Percentiles rank a stretch among this genome's conserved stretches.
These are phyloP conservation scores for Microcyclospora tardicrescens DNA, from an alignment of 2,329 filamentous ascomycete genomes.

Conservation along the genomic window DNA sequence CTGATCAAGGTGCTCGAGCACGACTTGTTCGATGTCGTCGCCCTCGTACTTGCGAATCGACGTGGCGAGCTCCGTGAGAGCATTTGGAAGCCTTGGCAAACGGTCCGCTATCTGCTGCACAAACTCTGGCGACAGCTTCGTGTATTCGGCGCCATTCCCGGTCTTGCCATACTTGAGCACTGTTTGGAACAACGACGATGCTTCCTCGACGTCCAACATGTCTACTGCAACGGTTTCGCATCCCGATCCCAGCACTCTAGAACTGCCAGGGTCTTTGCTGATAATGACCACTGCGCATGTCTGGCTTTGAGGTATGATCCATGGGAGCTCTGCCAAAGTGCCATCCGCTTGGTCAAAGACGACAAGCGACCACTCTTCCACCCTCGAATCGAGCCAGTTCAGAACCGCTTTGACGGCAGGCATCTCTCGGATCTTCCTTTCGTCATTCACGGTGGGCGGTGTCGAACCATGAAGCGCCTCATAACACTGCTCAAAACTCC, in stretches of 20 bases:
- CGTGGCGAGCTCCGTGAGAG: too few species aligned
- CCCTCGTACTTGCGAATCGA: too few species aligned
- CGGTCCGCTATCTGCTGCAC: too few species aligned
- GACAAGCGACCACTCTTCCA: neutral
- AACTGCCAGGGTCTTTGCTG: neutral
- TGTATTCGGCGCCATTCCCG: too few species aligned
- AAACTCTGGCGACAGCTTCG: too few species aligned
- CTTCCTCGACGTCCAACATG: neutral
- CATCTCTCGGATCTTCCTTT: neutral
- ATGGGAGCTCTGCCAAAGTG: neutral
- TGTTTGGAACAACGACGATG: neutral
- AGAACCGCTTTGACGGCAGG: neutral
- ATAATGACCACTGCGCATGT: neutral
- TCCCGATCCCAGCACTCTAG: neutral
- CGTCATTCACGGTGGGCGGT: neutral
- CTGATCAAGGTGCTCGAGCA: too few species aligned
- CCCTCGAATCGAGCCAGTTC: neutral
- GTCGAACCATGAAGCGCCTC: neutral
- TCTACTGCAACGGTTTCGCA: neutral
- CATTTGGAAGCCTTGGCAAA: too few species aligned
- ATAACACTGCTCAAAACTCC: neutral
- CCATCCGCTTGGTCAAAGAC: neutral
- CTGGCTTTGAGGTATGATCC: neutral
- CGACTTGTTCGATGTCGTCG: too few species aligned
- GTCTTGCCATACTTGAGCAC: too few species aligned